Base-by-base conservation (phyloP, 1,139 yeast species). In the Nadsonia commutata region DNA sequence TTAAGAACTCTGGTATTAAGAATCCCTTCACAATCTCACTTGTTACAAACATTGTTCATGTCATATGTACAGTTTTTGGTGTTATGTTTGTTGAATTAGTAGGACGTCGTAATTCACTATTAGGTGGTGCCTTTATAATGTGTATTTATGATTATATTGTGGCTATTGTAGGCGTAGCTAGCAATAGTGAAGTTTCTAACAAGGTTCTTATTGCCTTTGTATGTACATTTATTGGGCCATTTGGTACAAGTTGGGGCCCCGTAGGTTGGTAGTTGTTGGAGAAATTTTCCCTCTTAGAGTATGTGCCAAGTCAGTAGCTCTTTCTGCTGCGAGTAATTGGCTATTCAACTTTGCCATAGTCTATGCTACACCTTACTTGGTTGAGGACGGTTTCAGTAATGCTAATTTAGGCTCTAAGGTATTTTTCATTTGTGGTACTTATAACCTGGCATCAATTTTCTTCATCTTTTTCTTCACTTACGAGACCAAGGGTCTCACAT, bases 11-110 rank as follows among this genome's bases (percentile, higher is more conserved):
- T 51, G 88, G 88, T 56, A 62, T 80, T 56, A 47, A 39, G 51
- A 75, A 76, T 52, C 95, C 96, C 2, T 76, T 86, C 48, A 71
- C 85, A 48, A 84, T 86, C 94, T 83, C 96, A 31, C 79, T 83
- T 49, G 69, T 81, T 49, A 67, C 81, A 42, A 88, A 88, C 69
- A 66, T 77, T 52, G 84, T 82, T 48, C 82, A 82, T 65, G 78
- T 81, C 61, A 76, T 68, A 37, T 78, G 85, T 20, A 81, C 93
- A 4, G 72, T 80, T 53, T 66, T 72, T 40, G 80, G 82, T 47
- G 64, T 80, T 48, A 77, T 64, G 58, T 67, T 74, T 45, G 80
- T 80, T 53, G 85, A 80, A 57, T 69, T 64, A 52, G 68, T 74
- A 49, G 88, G 88, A 52, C 74, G 86, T 63, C 75, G 90, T 66